phyloP scores from a whole-genome alignment of 1,139 yeast genomes.

The Saccharomyces hybrid region DNA sequence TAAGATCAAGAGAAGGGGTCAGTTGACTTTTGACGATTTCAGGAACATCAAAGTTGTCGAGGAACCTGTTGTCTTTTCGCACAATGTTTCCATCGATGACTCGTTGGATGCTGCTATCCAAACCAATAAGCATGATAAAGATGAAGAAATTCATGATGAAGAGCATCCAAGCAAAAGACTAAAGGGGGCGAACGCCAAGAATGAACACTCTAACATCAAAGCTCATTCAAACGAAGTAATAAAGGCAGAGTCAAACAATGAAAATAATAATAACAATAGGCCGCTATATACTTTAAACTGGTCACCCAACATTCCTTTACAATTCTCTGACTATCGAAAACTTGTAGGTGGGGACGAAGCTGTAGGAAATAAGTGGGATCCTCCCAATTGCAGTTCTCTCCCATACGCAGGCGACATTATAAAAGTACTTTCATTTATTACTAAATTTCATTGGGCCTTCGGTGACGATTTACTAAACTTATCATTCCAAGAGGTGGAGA shows the following conservation, averaged over 20 bases:
- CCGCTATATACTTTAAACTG: conserved; percentile 11
- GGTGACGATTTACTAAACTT: conserved; percentile 31
- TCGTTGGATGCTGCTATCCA: not conserved
- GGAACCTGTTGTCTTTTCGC: conserved; percentile 1
- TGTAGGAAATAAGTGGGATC: conserved; percentile 1
- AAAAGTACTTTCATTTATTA: conserved; percentile 39
- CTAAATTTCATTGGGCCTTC: conserved; percentile 36
- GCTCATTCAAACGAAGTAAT: not conserved
- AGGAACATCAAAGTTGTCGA: conserved; percentile 12
- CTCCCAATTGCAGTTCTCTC: conserved; percentile 20
- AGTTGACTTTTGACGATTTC: conserved; percentile 22
- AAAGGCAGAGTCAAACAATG: not conserved
- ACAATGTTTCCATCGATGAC: not conserved
- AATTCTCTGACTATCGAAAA: conserved; percentile 16
- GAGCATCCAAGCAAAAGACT: not conserved
- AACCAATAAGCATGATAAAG: not conserved
- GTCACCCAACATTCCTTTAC: conserved; percentile 20
- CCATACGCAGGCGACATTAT: conserved; percentile 43
- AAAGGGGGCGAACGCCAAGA: not conserved
- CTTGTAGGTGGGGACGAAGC: conserved; percentile 7
- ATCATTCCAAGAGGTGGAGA: conserved; percentile 44
- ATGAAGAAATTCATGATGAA: not conserved
- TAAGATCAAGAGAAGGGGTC: conserved; percentile 8
- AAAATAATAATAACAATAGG: not conserved
- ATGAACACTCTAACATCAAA: not conserved